Evolutionary conservation across 2,329 filamentous ascomycete species (phyloP).

Genomic region (Elsinoe perseae): DNA sequence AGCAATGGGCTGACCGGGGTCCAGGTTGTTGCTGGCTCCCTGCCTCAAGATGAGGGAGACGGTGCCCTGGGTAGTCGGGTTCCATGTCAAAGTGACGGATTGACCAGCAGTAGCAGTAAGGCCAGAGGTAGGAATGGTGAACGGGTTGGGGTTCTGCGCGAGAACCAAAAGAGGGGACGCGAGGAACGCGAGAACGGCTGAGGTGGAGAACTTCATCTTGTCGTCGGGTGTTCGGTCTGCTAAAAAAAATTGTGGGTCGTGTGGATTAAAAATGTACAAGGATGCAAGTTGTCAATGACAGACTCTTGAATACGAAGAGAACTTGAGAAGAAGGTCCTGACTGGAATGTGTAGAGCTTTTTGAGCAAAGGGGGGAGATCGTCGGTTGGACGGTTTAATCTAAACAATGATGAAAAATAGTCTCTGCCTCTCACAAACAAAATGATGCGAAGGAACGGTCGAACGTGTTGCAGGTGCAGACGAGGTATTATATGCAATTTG

Average conservation of each 20-base stretch:
- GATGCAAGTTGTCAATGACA: slow-evolving; percentile 12
- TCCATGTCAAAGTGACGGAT: slow-evolving; percentile 42
- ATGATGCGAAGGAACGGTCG: slow-evolving; percentile 14
- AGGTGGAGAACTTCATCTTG: slow-evolving; percentile 41
- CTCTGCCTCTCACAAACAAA: slow-evolving; percentile 11
- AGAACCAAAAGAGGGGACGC: slow-evolving; percentile 38
- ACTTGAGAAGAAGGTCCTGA: background rate
- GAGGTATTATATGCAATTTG: slow-evolving; percentile 11
- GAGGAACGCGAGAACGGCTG: slow-evolving; percentile 38
- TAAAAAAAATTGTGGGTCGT: background rate
- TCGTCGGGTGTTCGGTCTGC: slow-evolving; percentile 13
- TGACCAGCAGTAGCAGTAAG: slow-evolving; percentile 41
- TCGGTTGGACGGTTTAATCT: slow-evolving; percentile 4
- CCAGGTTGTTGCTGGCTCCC: slow-evolving; percentile 34
- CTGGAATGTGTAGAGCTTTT: slow-evolving; percentile 2
- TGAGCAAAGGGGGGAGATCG: slow-evolving; percentile 12
- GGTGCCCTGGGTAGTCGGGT: slow-evolving; percentile 42
- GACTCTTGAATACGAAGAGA: slow-evolving; percentile 13
- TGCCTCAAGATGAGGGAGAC: slow-evolving; percentile 43
- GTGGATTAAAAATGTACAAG: slow-evolving; percentile 2
- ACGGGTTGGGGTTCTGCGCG: slow-evolving; percentile 37
- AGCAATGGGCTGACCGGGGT: slow-evolving; percentile 31
- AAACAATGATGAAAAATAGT: slow-evolving; percentile 1
- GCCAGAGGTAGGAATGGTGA: slow-evolving; percentile 39
- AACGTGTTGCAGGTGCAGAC: background rate